Percentiles rank a stretch among this genome's conserved stretches.
These are phyloP conservation scores for Buxus sempervirens DNA, from an alignment of 164 flowering plant genomes.

Conservation along the genomic window DNA sequence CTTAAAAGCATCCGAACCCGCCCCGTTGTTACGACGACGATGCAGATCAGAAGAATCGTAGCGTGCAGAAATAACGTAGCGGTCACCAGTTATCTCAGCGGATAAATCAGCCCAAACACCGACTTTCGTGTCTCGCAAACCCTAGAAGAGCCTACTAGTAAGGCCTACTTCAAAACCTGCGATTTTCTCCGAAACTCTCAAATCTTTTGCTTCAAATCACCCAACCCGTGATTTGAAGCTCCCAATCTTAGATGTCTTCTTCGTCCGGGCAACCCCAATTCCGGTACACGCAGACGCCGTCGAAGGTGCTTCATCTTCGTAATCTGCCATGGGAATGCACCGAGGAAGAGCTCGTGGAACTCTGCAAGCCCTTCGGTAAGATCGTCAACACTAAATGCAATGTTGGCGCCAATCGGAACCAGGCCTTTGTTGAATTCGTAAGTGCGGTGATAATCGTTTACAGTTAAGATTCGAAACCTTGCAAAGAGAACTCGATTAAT, in stretches of 20 bases:
- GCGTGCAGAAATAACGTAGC: too few relatives aligned
- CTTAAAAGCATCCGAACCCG: too few relatives aligned
- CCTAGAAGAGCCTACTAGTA: background rate
- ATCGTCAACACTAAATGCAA: slow-evolving; percentile 94
- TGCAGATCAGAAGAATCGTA: too few relatives aligned
- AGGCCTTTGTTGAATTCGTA: slow-evolving; percentile 95
- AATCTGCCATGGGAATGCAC: slow-evolving; percentile 93
- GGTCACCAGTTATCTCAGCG: too few relatives aligned
- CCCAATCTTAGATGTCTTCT: slow-evolving; percentile 36
- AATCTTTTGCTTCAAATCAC: too few relatives aligned
- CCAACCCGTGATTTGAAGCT: background rate
- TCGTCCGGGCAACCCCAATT: slow-evolving; percentile 70
- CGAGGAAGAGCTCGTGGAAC: slow-evolving; percentile 84
- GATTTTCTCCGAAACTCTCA: too few relatives aligned
- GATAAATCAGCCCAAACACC: too few relatives aligned
- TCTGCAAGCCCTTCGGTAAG: slow-evolving; percentile 80
- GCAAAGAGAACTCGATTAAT: too few relatives aligned
- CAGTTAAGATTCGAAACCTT: background rate
- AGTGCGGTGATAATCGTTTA: slow-evolving; percentile 9
- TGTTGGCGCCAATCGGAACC: slow-evolving; percentile 91
- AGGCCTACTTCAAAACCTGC: too few relatives aligned
- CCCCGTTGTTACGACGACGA: too few relatives aligned
- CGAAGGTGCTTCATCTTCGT: slow-evolving; percentile 88
- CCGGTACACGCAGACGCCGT: slow-evolving; percentile 89
- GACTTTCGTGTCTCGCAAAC: background rate